Evolutionary conservation across 805 yeast genomes (phyloP).

Genomic region (Priceomyces haplophilus): DNA sequence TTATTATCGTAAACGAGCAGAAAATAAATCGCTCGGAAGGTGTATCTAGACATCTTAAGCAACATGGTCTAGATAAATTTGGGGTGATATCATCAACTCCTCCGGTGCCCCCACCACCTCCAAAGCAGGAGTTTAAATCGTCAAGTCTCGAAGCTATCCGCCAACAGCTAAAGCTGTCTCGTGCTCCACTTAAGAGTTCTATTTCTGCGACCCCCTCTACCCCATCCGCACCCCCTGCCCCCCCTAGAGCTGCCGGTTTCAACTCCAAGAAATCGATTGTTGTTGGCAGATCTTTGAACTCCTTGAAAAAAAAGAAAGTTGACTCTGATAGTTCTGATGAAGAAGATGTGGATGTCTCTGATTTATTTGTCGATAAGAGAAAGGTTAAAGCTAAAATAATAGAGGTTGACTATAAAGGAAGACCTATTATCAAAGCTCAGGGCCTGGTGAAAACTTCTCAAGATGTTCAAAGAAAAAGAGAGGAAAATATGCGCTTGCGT

Average conservation of each 20-base stretch:
- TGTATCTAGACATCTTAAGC: slow-evolving; percentile 17
- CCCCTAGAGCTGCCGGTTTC: slow-evolving; percentile 55
- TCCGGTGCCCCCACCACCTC: slow-evolving; percentile 37
- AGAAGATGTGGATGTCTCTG: slow-evolving; percentile 39
- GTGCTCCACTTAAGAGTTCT: slow-evolving; percentile 19
- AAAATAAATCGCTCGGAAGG: not conserved
- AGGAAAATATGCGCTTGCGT: slow-evolving; percentile 74
- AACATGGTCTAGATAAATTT: slow-evolving; percentile 34
- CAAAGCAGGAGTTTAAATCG: slow-evolving; percentile 25
- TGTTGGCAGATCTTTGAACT: slow-evolving; percentile 39
- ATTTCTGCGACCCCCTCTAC: too few relatives aligned
- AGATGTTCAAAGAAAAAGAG: slow-evolving; percentile 48
- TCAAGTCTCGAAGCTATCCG: slow-evolving; percentile 33
- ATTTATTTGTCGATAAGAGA: slow-evolving; percentile 36
- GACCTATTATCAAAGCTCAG: slow-evolving; percentile 23
- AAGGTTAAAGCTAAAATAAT: slow-evolving; percentile 33
- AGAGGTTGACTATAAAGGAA: slow-evolving; percentile 45
- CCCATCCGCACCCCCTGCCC: slow-evolving; percentile 36
- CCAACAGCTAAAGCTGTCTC: slow-evolving; percentile 24
- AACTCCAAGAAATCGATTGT: slow-evolving; percentile 30
- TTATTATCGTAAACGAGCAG: not conserved
- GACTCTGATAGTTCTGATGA: slow-evolving; percentile 36
- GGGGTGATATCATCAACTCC: slow-evolving; percentile 30
- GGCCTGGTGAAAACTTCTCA: slow-evolving; percentile 24
- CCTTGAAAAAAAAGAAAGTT: slow-evolving; percentile 26